These are phyloP conservation scores for Saccharomycopsis hybrid DNA, from an alignment of 1,139 yeast genomes.

Conservation along the genomic window DNA sequence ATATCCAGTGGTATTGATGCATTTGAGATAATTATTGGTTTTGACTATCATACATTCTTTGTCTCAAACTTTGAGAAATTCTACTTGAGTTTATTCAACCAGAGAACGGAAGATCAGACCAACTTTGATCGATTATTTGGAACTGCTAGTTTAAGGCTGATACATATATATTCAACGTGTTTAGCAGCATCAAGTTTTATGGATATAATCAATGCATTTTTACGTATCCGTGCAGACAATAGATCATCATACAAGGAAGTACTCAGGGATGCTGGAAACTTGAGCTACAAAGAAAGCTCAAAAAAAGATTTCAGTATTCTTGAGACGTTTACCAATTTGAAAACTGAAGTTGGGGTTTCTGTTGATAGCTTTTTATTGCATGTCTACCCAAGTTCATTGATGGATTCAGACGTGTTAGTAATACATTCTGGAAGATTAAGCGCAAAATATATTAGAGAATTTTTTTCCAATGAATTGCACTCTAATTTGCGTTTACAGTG, in stretches of 20 bases:
- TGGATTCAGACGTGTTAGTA: conserved; percentile 68
- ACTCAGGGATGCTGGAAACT: conserved; percentile 36
- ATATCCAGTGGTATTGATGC: conserved; percentile 51
- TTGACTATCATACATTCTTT: conserved; percentile 82
- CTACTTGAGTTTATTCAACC: conserved; percentile 60
- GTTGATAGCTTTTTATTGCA: conserved; percentile 53
- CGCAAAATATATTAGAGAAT: conserved; percentile 41
- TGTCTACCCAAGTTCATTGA: conserved; percentile 70
- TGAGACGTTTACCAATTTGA: conserved; percentile 33
- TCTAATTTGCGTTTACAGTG: conserved; percentile 42
- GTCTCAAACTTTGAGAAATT: conserved; percentile 48
- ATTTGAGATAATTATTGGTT: conserved; percentile 54
- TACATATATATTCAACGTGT: conserved; percentile 67
- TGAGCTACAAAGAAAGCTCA: conserved; percentile 10
- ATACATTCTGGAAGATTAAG: conserved; percentile 51
- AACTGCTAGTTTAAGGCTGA: conserved; percentile 45
- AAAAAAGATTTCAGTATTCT: conserved; percentile 30
- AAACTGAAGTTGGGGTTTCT: conserved; percentile 57
- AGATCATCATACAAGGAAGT: conserved; percentile 69
- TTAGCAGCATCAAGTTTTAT: conserved; percentile 76
- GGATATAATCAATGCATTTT: conserved; percentile 68
- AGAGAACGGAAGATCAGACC: conserved; percentile 41
- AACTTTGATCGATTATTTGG: conserved; percentile 60
- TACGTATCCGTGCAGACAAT: conserved; percentile 69
- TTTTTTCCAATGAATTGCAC: conserved; percentile 6